Percentiles rank a stretch among this genome's conserved stretches.
These are phyloP conservation scores for Cladobotryum mycophilum DNA, from an alignment of 2,329 filamentous ascomycete species.

Conservation along the genomic window DNA sequence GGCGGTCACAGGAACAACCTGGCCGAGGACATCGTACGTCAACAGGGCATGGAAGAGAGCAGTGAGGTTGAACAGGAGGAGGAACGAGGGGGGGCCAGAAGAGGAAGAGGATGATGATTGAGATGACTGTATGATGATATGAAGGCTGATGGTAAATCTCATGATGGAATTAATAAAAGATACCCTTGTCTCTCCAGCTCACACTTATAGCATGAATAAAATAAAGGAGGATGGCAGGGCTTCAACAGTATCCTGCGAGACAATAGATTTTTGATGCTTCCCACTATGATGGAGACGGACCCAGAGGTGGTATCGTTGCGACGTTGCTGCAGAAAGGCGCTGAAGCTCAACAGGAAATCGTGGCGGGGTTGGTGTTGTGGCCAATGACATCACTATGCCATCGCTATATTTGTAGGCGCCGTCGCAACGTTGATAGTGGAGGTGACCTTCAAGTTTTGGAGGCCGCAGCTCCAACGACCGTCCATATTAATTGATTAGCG, in stretches of 20 bases:
- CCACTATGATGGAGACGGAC: too few species aligned
- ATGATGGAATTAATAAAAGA: constrained; percentile 12
- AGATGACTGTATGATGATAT: neutral
- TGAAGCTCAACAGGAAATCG: too few species aligned
- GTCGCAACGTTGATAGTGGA: neutral
- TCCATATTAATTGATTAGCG: neutral
- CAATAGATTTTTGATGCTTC: too few species aligned
- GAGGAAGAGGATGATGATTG: neutral
- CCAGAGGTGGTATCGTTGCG: neutral
- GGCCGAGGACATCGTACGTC: constrained; percentile 28
- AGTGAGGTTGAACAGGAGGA: constrained; percentile 14
- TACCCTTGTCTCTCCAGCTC: too few species aligned
- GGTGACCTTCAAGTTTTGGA: neutral
- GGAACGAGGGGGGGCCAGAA: neutral
- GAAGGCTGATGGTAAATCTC: too few species aligned
- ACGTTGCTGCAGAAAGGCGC: too few species aligned
- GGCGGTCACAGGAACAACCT: constrained; percentile 27
- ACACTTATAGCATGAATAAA: too few species aligned
- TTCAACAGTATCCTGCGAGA: too few species aligned
- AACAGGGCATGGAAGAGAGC: constrained; percentile 23
- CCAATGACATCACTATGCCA: constrained; percentile 10
- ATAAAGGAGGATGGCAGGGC: neutral
- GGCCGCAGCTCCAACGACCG: neutral
- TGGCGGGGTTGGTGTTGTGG: neutral
- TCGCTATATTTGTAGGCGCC: too few species aligned